Conservation (phyloP, 257 asterid genomes). For the Linderniella brevidens region DNA sequence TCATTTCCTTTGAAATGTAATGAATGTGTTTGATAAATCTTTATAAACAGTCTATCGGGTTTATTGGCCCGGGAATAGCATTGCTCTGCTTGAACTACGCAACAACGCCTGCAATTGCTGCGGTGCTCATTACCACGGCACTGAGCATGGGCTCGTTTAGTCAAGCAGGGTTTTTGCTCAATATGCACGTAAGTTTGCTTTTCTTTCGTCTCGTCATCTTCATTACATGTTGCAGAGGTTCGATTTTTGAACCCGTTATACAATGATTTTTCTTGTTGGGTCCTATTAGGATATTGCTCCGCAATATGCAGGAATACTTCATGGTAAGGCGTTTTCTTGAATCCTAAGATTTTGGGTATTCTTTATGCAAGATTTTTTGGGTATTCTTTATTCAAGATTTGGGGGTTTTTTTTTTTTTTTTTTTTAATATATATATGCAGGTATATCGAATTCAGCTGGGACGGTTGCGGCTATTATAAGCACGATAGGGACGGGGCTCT, state of each 20-base stretch:
- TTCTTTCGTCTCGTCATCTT: neutral
- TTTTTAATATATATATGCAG: slow-evolving; percentile 21
- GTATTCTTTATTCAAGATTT: neutral
- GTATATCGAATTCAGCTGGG: slow-evolving; percentile 90
- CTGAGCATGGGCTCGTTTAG: slow-evolving; percentile 85
- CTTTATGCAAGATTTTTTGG: no score
- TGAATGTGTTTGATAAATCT: no score
- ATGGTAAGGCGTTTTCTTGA: slow-evolving; percentile 27
- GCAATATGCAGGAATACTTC: slow-evolving; percentile 72
- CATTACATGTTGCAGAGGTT: no score
- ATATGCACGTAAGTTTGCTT: slow-evolving; percentile 62
- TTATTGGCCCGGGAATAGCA: slow-evolving; percentile 83
- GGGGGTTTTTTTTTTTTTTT: no score
- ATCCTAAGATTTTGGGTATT: neutral
- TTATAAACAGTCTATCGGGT: slow-evolving; percentile 58
- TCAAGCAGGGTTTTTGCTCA: slow-evolving; percentile 89
- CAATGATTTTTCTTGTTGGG: slow-evolving; percentile 3
- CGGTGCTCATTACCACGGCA: slow-evolving; percentile 41
- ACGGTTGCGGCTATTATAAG: slow-evolving; percentile 85
- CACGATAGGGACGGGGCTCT: slow-evolving; percentile 77
- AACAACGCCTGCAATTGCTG: slow-evolving; percentile 50
- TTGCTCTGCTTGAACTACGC: slow-evolving; percentile 69
- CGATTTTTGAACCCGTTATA: no score
- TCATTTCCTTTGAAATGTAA: no score
- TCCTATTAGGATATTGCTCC: slow-evolving; percentile 80